These are phyloP conservation scores for Lactarius quietus DNA, from an alignment of 768 basidiomycete genomes.

Conservation along the genomic window DNA sequence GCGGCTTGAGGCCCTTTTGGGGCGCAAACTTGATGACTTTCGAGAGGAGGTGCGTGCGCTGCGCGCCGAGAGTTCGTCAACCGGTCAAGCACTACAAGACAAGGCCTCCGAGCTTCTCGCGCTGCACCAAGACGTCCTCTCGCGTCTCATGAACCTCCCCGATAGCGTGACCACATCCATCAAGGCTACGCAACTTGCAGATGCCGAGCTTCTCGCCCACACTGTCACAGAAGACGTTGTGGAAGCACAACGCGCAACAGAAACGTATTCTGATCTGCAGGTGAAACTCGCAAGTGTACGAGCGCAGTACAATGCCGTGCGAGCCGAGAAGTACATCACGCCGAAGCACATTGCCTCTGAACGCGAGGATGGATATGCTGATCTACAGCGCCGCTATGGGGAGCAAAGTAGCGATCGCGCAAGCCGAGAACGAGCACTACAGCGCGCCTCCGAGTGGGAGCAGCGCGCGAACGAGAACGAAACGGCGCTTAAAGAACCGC, in stretches of 20 bases:
- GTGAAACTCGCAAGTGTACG: constrained; percentile 73
- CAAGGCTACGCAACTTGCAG: constrained; percentile 53
- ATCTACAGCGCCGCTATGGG: constrained; percentile 67
- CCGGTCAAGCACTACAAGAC: constrained; percentile 40
- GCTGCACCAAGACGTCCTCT: constrained; percentile 49
- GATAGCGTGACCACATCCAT: constrained; percentile 53
- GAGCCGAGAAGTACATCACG: constrained; percentile 77
- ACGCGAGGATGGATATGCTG: constrained; percentile 64
- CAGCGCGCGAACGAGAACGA: constrained; percentile 69
- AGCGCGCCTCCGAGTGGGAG: constrained; percentile 81
- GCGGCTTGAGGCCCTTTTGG: no score
- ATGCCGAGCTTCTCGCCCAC: constrained; percentile 59
- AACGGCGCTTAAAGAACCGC: constrained; percentile 54
- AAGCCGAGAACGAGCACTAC: constrained; percentile 66
- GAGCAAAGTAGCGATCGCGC: constrained; percentile 69
- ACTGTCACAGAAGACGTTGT: constrained; percentile 63
- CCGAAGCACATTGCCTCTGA: constrained; percentile 58
- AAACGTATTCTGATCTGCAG: constrained; percentile 64
- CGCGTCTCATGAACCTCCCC: constrained; percentile 57
- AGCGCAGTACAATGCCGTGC: constrained; percentile 69
- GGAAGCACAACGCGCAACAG: constrained; percentile 54
- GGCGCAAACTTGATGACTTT: no score
- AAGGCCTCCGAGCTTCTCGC: constrained; percentile 48
- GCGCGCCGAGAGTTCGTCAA: no score
- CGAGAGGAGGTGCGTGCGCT: no score